Evolutionary conservation across 2,329 filamentous ascomycete genomes (phyloP), one percentile per base, ranked within the genome.

Genomic region (Ophiostoma piceae): DNA sequence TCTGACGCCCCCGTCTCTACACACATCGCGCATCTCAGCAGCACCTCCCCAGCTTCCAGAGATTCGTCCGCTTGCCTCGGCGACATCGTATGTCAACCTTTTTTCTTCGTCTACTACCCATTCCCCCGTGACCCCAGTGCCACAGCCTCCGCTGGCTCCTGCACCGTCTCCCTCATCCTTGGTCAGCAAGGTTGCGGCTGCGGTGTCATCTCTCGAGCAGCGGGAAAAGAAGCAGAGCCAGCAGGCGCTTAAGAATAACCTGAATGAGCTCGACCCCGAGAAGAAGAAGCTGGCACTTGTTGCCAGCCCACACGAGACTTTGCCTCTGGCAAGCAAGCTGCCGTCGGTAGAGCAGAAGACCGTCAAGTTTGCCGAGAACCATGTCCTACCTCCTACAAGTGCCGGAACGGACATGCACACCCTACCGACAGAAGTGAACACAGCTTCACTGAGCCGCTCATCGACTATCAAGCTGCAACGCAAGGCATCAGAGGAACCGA

Each of bases 81-180:
- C 75, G 70, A 79, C 81, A 76, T 81, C 84, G 86, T 88, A 88
- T 81, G 87, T 88, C 79, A 60, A 26, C 32, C 12, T 11, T 7
- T 62, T 32, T 19, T 32, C 57, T 62, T 32, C 26, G 26, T 62
- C 57, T 62, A 35, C 65, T 37, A 35, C 39, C 12, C 14, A 54
- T 72, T 67, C 72, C 71, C 70, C 57, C 7, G 39, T 68, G 19
- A 32, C 67, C 47, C 22, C 66, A 32, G 14, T 32, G 26, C 62
- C 43, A n/a, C 14, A 41, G 12, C 32, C 67, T 14, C 3, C 51
- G 6, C n/a, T 11, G 22, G 26, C 37, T 2, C 73, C 72, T 57
- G 69, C 73, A 62, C 76, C 74, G 67, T 74, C 74, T 71, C 75
- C 75, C 74, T 73, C 75, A 60, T 72, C 73, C 67, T 64, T 77